Evolutionary conservation across 2,329 filamentous ascomycete species (phyloP).

Genomic region (Biscogniauxia sp.): DNA sequence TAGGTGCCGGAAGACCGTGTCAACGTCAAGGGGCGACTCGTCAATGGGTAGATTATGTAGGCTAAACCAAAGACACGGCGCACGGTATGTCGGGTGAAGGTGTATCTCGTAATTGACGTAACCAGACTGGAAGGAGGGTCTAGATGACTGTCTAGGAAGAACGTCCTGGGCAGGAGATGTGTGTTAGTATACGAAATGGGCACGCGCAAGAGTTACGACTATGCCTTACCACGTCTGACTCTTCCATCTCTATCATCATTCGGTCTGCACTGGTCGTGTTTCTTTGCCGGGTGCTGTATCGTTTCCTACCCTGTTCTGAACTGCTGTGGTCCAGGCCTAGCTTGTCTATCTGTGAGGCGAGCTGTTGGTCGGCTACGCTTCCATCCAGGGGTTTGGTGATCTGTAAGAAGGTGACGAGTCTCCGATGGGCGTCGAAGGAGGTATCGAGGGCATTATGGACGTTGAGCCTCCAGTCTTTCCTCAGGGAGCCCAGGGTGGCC

Average conservation of each 20-base stretch:
- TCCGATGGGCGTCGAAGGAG: constrained; percentile 40
- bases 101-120: constrained; percentile 71
- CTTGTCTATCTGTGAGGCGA: constrained; percentile 44
- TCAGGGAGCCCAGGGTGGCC: constrained; percentile 54
- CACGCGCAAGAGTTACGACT: not conserved
- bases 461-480: constrained; percentile 54
- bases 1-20: constrained; percentile 68
- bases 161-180: constrained; percentile 36
- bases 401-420: constrained; percentile 53
- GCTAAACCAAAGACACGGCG: constrained; percentile 75
- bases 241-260: constrained; percentile 50
- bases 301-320: not conserved
- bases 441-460: constrained; percentile 51
- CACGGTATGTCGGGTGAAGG: constrained; percentile 70
- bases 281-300: not conserved
- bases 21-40: constrained; percentile 59
- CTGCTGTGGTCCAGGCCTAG: constrained; percentile 41
- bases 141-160: constrained; percentile 32
- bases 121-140: constrained; percentile 34
- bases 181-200: not conserved
- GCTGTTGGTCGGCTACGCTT: constrained; percentile 41
- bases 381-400: constrained; percentile 53
- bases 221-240: constrained; percentile 47
- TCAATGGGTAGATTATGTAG: constrained; percentile 56
- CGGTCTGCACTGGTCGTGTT: constrained; percentile 35